Evolutionary conservation across 169 alveolate genomes (phyloP).

Genomic region (Eimeria falciformis): DNA sequence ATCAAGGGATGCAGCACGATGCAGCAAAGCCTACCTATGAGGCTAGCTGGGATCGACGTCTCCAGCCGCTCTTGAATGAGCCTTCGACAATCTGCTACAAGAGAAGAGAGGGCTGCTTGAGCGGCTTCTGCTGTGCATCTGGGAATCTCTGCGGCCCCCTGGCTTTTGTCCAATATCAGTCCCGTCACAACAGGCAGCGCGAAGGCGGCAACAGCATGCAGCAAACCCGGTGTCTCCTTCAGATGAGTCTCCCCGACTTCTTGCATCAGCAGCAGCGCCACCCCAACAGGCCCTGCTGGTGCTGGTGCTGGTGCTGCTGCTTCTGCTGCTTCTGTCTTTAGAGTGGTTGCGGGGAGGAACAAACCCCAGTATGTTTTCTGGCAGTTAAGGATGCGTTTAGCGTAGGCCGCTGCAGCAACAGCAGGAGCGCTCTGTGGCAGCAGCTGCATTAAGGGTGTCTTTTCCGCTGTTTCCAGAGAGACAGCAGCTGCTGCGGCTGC

Average conservation of each 20-base stretch:
- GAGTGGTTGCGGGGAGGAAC: conserved; percentile 4
- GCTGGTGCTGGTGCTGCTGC: not conserved
- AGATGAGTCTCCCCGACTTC: not conserved
- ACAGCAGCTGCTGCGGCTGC: not conserved
- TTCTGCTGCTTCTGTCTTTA: not conserved
- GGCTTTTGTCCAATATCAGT: not conserved
- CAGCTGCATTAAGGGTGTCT: not conserved
- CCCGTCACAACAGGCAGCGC: not conserved
- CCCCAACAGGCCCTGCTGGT: conserved; percentile 8
- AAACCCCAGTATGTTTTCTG: conserved; percentile 4
- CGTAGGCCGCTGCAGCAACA: not conserved
- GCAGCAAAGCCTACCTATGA: conserved; percentile 19
- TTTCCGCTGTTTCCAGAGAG: not conserved
- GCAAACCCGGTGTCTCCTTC: conserved; percentile 1
- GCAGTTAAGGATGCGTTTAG: not conserved
- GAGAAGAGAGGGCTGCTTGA: not conserved
- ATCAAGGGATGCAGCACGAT: conserved; percentile 34
- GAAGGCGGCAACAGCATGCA: not conserved
- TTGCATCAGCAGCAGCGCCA: conserved; percentile 12
- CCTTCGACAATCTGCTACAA: not conserved
- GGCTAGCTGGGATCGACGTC: conserved; percentile 13
- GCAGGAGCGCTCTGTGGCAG: not conserved
- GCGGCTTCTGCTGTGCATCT: not conserved
- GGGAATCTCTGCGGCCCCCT: too few relatives aligned
- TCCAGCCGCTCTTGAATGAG: conserved; percentile 40